Base-by-base conservation (phyloP, 805 yeast genomes). In the Yamadazyma sp. region DNA sequence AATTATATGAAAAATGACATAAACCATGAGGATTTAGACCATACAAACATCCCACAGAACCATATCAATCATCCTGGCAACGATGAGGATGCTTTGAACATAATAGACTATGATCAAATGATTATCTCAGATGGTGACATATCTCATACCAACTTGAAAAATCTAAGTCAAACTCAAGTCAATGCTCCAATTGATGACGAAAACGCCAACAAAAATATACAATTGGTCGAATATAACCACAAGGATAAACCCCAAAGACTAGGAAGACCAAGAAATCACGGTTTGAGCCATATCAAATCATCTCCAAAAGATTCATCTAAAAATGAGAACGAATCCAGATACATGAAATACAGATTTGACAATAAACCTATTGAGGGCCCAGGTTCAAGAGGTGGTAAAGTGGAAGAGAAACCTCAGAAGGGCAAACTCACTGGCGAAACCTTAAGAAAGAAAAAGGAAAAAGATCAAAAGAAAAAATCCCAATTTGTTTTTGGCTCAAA, bases 321-420 rank as follows among this genome's bases (percentile, higher is more conserved):
- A 17, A 64, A 64, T 42, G 50, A 45, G 31, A 57, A 53, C 17
- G 53, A 56, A 33, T 49, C 69, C 3, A 51, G 55, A 17, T 36
- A 56, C 18, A 53, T 64, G 26, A 55, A 53, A 41, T 63, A 62
- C 34, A 40, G 69, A 20, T 48, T 63, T n/a, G 66, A 62, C 44
- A 40, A 48, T 12, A 42, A 45, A 15, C 69, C 69, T 0, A 39
- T 65, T 1, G 61, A 53, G 31, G 69, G 69, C 0, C 68, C 68
- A 1, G 69, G 69, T 4, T 60, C 68, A 8, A 50, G 69, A 14
- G 70, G 70, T 4, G 69, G 70, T 2, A 54, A 27, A 21, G 17
- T 25, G 3, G 32, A 36, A 5, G 20, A 17, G 33, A 35, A 33
- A 37, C 7, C 33, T 16, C 58, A 54, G 22, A 42, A 50, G 26